Base-by-base conservation (phyloP, 176 grass and related monocot genomes). In the Echinochloa phyllopogon region DNA sequence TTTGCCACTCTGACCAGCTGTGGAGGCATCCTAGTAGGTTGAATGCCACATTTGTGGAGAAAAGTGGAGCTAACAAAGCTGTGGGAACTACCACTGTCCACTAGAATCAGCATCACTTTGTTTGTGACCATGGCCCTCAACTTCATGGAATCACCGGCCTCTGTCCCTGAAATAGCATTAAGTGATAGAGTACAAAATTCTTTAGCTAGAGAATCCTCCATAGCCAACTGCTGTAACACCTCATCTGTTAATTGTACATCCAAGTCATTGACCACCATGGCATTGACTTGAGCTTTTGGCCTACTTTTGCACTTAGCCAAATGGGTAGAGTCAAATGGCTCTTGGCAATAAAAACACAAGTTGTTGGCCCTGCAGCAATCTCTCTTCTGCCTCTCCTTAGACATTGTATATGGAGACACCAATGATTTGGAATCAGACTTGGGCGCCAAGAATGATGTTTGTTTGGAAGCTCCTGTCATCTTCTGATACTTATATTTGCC, bases 61-160 rank as follows among this genome's bases (percentile, higher is more conserved):
- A 59, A 59, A 21, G 3, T 1, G 1, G 21, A 23, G 11, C n/a
- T 59, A 8, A 24, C 2, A 24, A 59, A 59, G 10, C 2, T 10
- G 3, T 59, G 21, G 0, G 57, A 59, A 10, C 57, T 59, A 2
- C 8, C 57, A 59, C 57, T 59, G 18, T 59, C 57, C 2, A 59
- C 21, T 0, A 59, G 1, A 2, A 24, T 3, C 0, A 59, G 1
- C 57, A 59, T 24, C 8, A 59, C 57, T 8, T 59, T n/a, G 20
- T 59, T 59, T 1, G 4, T 24, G 0, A 59, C 57, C 9, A 59
- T 0, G 1, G 57, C 8, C 3, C n/a, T 59, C 0, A 59, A 8
- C 11, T 10, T 23, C n/a, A 59, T 3, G 0, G 6, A 21, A 1
- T n/a, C 8, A 0, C 57, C 57, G 0, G 2, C 3, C 0, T 59